Evolutionary conservation across 768 basidiomycete genomes (phyloP), one percentile per base, ranked within the genome.

Genomic region (Hydnomerulius pinastri): DNA sequence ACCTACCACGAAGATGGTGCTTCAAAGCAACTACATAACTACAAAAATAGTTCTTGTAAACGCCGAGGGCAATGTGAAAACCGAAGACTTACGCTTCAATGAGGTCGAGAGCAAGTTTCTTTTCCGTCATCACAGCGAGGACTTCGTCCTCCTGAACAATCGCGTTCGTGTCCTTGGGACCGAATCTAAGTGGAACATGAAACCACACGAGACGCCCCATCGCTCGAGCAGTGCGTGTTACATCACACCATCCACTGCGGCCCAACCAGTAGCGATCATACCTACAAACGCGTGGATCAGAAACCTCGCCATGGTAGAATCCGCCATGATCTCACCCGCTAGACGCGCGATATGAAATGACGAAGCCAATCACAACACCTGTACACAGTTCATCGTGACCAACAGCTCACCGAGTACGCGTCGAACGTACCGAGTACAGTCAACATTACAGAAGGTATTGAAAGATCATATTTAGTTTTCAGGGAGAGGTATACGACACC

Each of bases 181-280:
- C 65, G 2, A 80, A 55, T 12, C 77, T 71, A 10, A 75, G 76
- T 2, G 83, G 84, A 12, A 81, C 74, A 56, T 85, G 82, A 55
- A 80, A 81, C 84, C 83, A 85, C 27, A 83, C 71, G 6, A 86
- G 67, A 13, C 83, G 75, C 6, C 74, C 57, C 47, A 82, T 67
- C 0, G 77, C 76, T 15, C 81, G 70, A 4, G 75, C 58, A 42
- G 77, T 79, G 28, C 75, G 72, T 2, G 81, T 77, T 17, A 84
- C 68, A 50, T 85, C 82, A 4, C 78, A 77, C 82, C 82, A 84
- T 17, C 70, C 73, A 0, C 72, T 73, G 10, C 80, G 68, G 18
- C 83, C 68, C 58, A 78, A 73, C 77, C 79, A 84, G 56, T 84
- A 85, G n/a, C 81, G 74, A 53, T 84, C 82, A 55, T 84, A 85